These are phyloP conservation scores for Chenopodium suecicum DNA, from an alignment of 148 eudicot genomes.

Conservation along the genomic window DNA sequence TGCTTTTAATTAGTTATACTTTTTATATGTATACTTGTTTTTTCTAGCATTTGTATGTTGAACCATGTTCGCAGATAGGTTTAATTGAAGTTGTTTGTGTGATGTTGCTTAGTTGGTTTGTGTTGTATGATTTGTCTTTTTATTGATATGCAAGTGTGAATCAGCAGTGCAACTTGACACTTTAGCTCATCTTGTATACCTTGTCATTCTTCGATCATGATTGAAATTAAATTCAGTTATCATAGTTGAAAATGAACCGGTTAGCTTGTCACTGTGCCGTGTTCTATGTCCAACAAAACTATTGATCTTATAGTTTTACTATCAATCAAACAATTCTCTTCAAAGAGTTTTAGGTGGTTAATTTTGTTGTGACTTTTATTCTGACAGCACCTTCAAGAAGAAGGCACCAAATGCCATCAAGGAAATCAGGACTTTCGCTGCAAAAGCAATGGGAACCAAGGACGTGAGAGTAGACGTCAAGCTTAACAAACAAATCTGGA, in stretches of 20 bases:
- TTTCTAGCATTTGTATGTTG: too few species aligned
- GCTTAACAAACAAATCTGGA: constrained; percentile 82
- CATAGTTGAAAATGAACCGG: not conserved
- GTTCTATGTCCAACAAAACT: not conserved
- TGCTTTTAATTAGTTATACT: too few species aligned
- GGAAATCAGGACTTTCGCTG: constrained; percentile 70
- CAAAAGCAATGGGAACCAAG: constrained; percentile 74
- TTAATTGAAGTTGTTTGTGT: too few species aligned
- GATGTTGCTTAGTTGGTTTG: too few species aligned
- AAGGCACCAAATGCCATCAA: constrained; percentile 83
- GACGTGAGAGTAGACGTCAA: constrained; percentile 84
- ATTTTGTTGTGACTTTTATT: not conserved
- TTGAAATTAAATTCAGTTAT: not conserved
- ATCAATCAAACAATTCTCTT: not conserved
- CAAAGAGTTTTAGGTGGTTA: not conserved
- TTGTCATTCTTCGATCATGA: not conserved
- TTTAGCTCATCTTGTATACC: not conserved
- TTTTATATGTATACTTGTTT: too few species aligned
- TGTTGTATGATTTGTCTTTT: too few species aligned
- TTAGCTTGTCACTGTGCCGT: not conserved
- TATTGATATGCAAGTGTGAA: too few species aligned
- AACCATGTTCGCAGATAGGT: too few species aligned
- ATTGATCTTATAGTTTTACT: too few species aligned
- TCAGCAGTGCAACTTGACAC: too few species aligned
- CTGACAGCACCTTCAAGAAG: constrained; percentile 73